Percentiles rank a stretch among this genome's conserved stretches.
phyloP scores from a whole-genome alignment of 768 basidiomycete species.

The Amanita pallidorosea region DNA sequence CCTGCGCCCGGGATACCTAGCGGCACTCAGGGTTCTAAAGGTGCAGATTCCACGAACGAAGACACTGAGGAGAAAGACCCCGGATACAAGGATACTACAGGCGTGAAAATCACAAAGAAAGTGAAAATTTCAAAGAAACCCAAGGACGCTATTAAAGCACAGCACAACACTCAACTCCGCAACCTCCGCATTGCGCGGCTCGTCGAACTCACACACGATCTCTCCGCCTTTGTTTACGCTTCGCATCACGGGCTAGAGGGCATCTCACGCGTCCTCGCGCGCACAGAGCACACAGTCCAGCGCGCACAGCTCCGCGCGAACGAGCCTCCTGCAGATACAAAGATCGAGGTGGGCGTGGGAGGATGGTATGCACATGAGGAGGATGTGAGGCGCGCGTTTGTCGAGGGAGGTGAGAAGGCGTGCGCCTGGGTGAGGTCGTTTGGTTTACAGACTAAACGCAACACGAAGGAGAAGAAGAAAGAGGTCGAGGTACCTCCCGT shows the following conservation, averaged over 20 bases:
- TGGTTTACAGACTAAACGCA: not conserved
- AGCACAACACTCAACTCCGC: not conserved
- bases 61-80: too few species aligned
- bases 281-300: not conserved
- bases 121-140: too few species aligned
- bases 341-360: not conserved
- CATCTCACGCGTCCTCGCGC: not conserved
- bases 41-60: not conserved
- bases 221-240: not conserved
- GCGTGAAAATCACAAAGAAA: too few species aligned
- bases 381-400: not conserved
- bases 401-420: not conserved
- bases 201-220: not conserved
- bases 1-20: too few species aligned
- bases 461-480: not conserved
- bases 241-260: not conserved
- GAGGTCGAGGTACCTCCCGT: not conserved
- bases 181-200: not conserved
- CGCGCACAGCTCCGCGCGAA: not conserved
- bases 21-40: not conserved
- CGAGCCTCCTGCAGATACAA: not conserved
- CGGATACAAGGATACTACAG: too few species aligned
- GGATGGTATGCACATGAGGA: not conserved
- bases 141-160: not conserved
- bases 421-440: not conserved